A percentile compares a stretch with the other conserved stretches of the same genome.
Conservation (phyloP, 495 filamentous ascomycete genomes). For the Lichenothelia convexa region DNA sequence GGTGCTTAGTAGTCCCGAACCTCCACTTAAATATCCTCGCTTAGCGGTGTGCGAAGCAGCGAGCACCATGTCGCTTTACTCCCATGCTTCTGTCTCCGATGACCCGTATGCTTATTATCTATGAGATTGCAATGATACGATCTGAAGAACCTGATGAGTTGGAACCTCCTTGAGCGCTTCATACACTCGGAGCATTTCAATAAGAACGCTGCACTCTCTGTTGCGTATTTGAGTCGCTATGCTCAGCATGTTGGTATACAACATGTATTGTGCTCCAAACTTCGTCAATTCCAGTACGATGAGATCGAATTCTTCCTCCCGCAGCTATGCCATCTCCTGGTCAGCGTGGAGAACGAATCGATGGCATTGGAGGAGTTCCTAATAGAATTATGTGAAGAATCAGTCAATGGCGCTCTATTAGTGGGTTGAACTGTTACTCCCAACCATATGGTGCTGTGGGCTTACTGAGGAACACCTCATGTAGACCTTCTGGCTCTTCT, state of each 20-base stretch:
- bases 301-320: slow-evolving; percentile 74
- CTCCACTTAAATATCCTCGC: too few relatives aligned
- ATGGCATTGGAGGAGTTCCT: slow-evolving; percentile 71
- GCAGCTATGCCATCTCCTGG: slow-evolving; percentile 56
- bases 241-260: slow-evolving; percentile 67
- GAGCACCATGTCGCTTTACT: too few relatives aligned
- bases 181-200: slow-evolving; percentile 72
- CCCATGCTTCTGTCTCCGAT: too few relatives aligned
- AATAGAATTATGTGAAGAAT: slow-evolving; percentile 61
- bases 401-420: slow-evolving; percentile 55
- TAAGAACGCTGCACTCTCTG: slow-evolving; percentile 59
- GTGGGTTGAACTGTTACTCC: slow-evolving; percentile 25
- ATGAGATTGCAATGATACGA: slow-evolving; percentile 16
- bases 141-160: slow-evolving; percentile 28
- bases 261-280: slow-evolving; percentile 61
- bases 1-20: too few relatives aligned
- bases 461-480: too few relatives aligned
- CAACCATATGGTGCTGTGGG: slow-evolving; percentile 4
- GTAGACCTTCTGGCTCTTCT: slow-evolving; percentile 70
- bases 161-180: slow-evolving; percentile 53
- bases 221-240: slow-evolving; percentile 59
- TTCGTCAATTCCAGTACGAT: slow-evolving; percentile 62
- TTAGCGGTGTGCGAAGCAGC: too few relatives aligned
- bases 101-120: too few relatives aligned
- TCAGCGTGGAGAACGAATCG: slow-evolving; percentile 65